These are phyloP conservation scores for Russula earlei DNA, from an alignment of 768 basidiomycete genomes.

Conservation along the genomic window DNA sequence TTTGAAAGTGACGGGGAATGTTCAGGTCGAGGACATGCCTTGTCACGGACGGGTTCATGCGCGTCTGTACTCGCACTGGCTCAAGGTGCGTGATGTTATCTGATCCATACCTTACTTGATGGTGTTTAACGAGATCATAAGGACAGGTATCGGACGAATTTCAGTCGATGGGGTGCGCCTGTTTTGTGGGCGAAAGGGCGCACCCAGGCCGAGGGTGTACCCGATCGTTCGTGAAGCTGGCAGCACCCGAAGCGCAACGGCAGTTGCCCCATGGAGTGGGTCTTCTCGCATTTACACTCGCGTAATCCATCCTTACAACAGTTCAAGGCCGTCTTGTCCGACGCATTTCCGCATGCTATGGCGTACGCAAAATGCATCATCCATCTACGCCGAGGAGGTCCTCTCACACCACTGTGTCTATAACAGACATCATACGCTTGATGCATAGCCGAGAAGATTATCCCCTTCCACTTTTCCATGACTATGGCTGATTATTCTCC, in stretches of 20 bases:
- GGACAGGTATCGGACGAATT: background rate
- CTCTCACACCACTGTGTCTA: no score
- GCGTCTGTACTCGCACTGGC: background rate
- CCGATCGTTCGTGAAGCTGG: background rate
- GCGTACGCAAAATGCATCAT: background rate
- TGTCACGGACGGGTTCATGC: background rate
- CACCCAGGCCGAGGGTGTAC: constrained; percentile 5
- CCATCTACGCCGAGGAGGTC: background rate
- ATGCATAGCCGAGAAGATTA: background rate
- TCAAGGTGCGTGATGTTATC: background rate
- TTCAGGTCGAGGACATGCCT: background rate
- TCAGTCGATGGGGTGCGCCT: background rate
- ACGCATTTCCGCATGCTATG: background rate
- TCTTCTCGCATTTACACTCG: background rate
- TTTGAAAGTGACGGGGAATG: background rate
- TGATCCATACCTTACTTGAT: no score
- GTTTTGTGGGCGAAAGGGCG: background rate
- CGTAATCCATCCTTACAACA: background rate
- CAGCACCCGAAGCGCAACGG: background rate
- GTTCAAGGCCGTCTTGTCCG: background rate
- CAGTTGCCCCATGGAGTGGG: background rate
- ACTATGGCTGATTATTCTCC: background rate
- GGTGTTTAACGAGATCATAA: no score
- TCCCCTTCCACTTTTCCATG: background rate
- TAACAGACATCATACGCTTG: no score